Conservation (phyloP, 495 filamentous ascomycete species). For the Pseudomonodictys pantanalensis region DNA sequence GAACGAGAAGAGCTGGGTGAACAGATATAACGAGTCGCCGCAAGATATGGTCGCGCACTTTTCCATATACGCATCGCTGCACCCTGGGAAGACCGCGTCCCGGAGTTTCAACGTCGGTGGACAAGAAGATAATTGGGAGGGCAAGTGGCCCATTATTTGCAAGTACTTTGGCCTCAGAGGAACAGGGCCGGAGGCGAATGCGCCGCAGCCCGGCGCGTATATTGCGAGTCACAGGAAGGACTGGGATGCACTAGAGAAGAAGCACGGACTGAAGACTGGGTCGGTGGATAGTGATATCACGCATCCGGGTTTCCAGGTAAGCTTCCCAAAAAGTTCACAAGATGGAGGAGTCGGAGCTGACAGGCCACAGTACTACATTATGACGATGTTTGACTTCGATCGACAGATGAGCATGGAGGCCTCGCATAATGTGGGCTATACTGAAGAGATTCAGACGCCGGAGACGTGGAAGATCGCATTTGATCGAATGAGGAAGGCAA, state of each 20-base stretch:
- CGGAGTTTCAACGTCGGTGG: constrained; percentile 37
- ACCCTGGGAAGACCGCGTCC: constrained; percentile 32
- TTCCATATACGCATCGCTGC: constrained; percentile 36
- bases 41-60: constrained; percentile 40
- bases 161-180: constrained; percentile 40
- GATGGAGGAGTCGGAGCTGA: constrained; percentile 16
- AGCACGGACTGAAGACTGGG: constrained; percentile 40
- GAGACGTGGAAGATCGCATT: constrained; percentile 42
- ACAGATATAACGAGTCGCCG: constrained; percentile 34
- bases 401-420: constrained; percentile 42
- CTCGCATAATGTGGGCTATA: constrained; percentile 32
- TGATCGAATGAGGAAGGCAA: constrained; percentile 41
- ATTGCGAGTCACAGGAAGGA: constrained; percentile 36
- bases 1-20: constrained; percentile 34
- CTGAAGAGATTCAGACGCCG: constrained; percentile 38
- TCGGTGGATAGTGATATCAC: constrained; percentile 38
- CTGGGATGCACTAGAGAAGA: constrained; percentile 42
- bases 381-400: constrained; percentile 45
- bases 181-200: constrained; percentile 31
- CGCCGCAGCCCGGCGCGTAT: constrained; percentile 40
- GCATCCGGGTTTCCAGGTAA: constrained; percentile 28
- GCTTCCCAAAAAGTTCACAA: not conserved
- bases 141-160: constrained; percentile 40
- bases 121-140: constrained; percentile 30
- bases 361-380: constrained; percentile 41